Percentiles rank a stretch among this genome's conserved stretches.
Conservation (phyloP, 108 stramenopile genomes). For the Aureococcus anophagefferens region DNA sequence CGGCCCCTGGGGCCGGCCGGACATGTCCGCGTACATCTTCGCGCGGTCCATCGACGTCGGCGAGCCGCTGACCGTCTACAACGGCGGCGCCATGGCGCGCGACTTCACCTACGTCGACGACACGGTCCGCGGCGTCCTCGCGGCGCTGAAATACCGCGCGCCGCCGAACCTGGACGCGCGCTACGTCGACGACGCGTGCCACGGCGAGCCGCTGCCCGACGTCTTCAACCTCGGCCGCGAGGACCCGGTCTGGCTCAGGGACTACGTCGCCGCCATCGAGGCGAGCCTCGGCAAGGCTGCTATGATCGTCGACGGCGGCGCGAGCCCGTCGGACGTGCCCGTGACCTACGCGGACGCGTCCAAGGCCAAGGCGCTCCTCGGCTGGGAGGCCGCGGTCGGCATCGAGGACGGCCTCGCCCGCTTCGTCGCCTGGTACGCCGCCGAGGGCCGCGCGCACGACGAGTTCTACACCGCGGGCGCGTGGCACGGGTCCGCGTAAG, state of each 20-base stretch:
- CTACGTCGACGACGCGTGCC: no score
- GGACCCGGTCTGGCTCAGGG: slow-evolving; percentile 27
- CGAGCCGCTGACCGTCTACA: slow-evolving; percentile 18
- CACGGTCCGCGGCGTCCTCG: slow-evolving; percentile 64
- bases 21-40: slow-evolving; percentile 9
- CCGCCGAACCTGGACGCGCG: slow-evolving; percentile 35
- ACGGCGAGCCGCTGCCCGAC: slow-evolving; percentile 23
- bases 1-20: slow-evolving; percentile 59
- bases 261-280: slow-evolving; percentile 40
- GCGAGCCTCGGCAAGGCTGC: slow-evolving; percentile 30
- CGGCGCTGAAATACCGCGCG: slow-evolving; percentile 10
- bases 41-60: not conserved
- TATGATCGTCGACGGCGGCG: slow-evolving; percentile 24
- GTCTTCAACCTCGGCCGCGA: slow-evolving; percentile 47
- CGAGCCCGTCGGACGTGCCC: slow-evolving; percentile 44
- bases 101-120: slow-evolving; percentile 79
- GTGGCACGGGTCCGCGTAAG: no score
- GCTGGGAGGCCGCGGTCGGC: slow-evolving; percentile 35
- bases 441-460: no score
- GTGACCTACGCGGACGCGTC: slow-evolving; percentile 46
- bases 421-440: slow-evolving; percentile 48
- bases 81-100: slow-evolving; percentile 13
- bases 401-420: slow-evolving; percentile 43
- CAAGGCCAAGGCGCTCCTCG: slow-evolving; percentile 40
- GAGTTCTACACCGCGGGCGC: no score